Base-by-base conservation (phyloP, 2,329 filamentous ascomycete genomes). In the Stagonosporopsis vannaccii region DNA sequence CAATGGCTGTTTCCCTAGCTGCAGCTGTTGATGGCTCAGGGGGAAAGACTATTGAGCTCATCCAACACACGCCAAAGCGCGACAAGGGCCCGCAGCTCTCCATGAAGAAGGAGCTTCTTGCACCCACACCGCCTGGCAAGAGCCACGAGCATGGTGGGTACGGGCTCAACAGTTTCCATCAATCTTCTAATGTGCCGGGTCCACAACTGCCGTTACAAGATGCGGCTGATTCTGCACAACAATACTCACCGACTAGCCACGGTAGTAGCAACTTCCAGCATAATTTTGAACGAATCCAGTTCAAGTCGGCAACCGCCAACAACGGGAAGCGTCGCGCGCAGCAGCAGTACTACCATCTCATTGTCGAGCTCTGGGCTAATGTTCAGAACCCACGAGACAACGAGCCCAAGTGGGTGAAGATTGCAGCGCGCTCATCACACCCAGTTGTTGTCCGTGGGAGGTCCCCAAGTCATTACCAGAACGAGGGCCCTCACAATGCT, bases 251-350 rank as follows among this genome's bases (percentile, higher is more conserved):
- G 5, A 61, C 75, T 3, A 70, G 66, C 43, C 74, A 77, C 42
- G 61, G 67, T 0, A 71, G 60, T 25, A 74, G 66, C 49, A 73
- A 66, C 12, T 78, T 75, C 7, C 80, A 81, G n/a, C 84, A 88
- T 54, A 84, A 82, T 0, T 97, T 96, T 71, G 92, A 97, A 72
- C 87, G 93, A 11, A 95, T 97, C 47, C 92, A 97, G 68, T 97
- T 97, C 83, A 96, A 96, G 75, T 91, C 91, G 62, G 92, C 93
- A 1, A 97, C 92, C 0, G 91, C 92, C 22, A 97, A 97, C 78
- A 97, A 97, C 65, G 92, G 92, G 42, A 96, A 96, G 75, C 84
- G 93, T 64, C 84, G 93, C 53, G 92, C 92, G 1, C 91, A 92
- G 17, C 92, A 97, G 71, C 93, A 97, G 67, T 96, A 92, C 75